These are phyloP conservation scores for Coelastrella sp. DNA, from an alignment of 139 green algal species.

Conservation along the genomic window DNA sequence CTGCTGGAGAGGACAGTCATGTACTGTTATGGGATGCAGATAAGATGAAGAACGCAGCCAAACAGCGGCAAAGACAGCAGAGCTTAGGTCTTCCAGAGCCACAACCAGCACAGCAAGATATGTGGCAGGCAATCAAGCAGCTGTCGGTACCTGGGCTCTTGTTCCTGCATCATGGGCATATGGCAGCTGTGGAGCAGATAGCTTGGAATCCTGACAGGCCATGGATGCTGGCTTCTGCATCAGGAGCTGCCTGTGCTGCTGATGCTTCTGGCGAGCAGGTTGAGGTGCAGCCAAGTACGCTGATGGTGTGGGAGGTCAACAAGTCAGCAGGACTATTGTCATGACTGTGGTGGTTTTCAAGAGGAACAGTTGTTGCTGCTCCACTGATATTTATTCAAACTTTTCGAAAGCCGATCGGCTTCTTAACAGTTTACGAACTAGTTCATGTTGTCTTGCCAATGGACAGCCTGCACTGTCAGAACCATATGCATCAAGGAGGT, in stretches of 20 bases:
- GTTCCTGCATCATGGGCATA: slow-evolving; percentile 25
- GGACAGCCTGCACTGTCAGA: too few relatives aligned
- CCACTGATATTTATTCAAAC: too few relatives aligned
- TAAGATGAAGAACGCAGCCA: slow-evolving; percentile 1
- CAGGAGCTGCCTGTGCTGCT: background rate
- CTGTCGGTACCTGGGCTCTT: background rate
- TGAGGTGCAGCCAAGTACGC: background rate
- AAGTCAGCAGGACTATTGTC: background rate
- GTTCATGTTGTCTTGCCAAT: too few relatives aligned
- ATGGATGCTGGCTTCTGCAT: slow-evolving; percentile 19
- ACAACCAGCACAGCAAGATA: background rate
- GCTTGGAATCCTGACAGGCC: slow-evolving; percentile 35
- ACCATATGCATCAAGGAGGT: too few relatives aligned
- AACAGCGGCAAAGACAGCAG: background rate
- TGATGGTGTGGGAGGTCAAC: slow-evolving; percentile 37
- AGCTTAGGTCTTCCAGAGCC: slow-evolving; percentile 10
- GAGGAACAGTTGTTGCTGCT: too few relatives aligned
- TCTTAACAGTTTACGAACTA: too few relatives aligned
- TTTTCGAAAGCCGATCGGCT: too few relatives aligned
- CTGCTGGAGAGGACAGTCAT: background rate
- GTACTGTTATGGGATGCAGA: slow-evolving; percentile 19
- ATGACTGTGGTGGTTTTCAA: too few relatives aligned
- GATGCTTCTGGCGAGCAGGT: background rate
- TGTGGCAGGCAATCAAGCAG: background rate
- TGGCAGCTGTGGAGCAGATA: background rate